Percentiles rank a stretch among this genome's conserved stretches.
These are phyloP conservation scores for Ascosphaera aggregata DNA, from an alignment of 2,329 filamentous ascomycete genomes.

Conservation along the genomic window DNA sequence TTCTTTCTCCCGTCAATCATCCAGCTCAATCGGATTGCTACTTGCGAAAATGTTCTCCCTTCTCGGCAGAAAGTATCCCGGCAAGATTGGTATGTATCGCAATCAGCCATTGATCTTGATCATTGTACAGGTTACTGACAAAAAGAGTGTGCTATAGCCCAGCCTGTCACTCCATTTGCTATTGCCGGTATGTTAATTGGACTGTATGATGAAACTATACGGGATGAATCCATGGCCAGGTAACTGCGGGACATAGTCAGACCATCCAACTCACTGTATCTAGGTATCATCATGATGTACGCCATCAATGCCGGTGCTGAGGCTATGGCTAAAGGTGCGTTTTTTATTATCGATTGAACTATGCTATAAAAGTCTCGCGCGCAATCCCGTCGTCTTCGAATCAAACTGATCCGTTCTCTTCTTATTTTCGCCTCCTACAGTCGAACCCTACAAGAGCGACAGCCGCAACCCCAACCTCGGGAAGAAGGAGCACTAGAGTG, in stretches of 20 bases:
- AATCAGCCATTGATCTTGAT: conserved; percentile 6
- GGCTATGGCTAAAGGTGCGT: conserved; percentile 50
- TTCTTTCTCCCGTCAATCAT: conserved; percentile 13
- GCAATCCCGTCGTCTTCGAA: too few relatives aligned
- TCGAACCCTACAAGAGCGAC: conserved; percentile 92
- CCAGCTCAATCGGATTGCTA: conserved; percentile 22
- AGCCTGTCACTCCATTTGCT: conserved; percentile 86
- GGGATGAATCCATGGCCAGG: too few relatives aligned
- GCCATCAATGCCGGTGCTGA: conserved; percentile 70
- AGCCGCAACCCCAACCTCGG: conserved; percentile 44
- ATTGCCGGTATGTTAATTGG: conserved; percentile 50
- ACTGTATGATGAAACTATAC: not conserved
- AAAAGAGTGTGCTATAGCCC: conserved; percentile 37
- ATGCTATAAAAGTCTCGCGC: not conserved
- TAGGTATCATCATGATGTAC: conserved; percentile 70
- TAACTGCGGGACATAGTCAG: too few relatives aligned
- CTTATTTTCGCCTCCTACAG: conserved; percentile 31
- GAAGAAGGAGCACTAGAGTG: conserved; percentile 13
- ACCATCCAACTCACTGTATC: conserved; percentile 9
- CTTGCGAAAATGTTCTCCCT: conserved; percentile 34
- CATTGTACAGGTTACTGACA: conserved; percentile 11
- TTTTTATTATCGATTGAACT: conserved; percentile 10
- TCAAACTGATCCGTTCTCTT: conserved; percentile 8
- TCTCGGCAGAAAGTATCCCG: conserved; percentile 67
- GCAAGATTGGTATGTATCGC: conserved; percentile 44